Evolutionary conservation across 164 flowering plant species (phyloP), one percentile per base, ranked within the genome.

Genomic region (Cinnamomum micranthum): DNA sequence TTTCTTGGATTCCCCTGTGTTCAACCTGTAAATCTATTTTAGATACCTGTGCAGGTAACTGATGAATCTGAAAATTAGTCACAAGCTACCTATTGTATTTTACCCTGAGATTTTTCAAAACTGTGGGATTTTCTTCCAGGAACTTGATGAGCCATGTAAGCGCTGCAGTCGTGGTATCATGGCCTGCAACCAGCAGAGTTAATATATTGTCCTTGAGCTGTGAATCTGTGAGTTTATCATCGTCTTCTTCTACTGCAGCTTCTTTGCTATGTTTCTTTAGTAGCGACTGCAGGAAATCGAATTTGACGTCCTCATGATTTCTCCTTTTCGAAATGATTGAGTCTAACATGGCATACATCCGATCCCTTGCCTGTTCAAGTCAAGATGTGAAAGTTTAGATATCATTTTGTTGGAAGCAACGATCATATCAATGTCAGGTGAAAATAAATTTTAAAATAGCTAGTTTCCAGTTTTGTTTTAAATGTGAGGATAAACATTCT

Each of bases 161-260:
- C 65, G 86, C 90, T 41, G 93, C 93, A 50, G 89, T 90, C 14
- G 93, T 88, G 62, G 93, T 90, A 71, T 90, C 93, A 83, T 90
- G 93, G 14, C 93, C 93, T 11, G 93, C 91, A 74, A 88, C 75
- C 24, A 90, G 82, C 59, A 90, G 79, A 64, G 91, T 87, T 62
- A 90, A 71, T 76, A 90, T 84, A 71, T 88, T 90, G 80, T 88
- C 93, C 83, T 88, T 90, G 73, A 90, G 70, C 73, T 87, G 91
- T 73, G 58, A 52, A 71, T 90, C 93, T 9, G 93, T 82, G 51
- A 90, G 87, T 76, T 85, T 88, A 50, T 88, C 78, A 59, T 85
- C 88, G 35, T 83, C 80, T 10, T 75, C 79, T 71, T 77, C 83
- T 63, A 28, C 58, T 67, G 17, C 77, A 15, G 59, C 78, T 69